Evolutionary conservation across 108 stramenopile species (phyloP), one percentile per base, ranked within the genome.

Genomic region (Fistulifera pelliculosa): DNA sequence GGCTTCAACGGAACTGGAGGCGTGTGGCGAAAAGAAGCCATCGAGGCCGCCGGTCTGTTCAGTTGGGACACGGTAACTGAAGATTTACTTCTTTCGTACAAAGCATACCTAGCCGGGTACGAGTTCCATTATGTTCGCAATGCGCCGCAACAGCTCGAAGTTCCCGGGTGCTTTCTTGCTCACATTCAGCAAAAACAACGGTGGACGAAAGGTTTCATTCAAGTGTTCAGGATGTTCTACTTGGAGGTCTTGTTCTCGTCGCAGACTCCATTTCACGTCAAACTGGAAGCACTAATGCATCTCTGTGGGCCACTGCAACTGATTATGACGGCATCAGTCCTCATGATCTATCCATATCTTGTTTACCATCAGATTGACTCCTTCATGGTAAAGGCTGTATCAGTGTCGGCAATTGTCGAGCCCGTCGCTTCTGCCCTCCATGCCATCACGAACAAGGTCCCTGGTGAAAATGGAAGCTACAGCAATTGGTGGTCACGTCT

Each of bases 1-100:
- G 56, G 65, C 16, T 66, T 66, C 48, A 58, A 59, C 38, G 65
- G 65, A 0, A 66, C 65, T 17, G 65, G 65, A 12, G 65, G 65
- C 0, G 28, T 66, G 0, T 66, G 65, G 65, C 21, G 58, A 14
- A 49, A 51, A 27, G 19, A 28, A 5, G 58, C 65, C 17, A 51
- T 66, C 41, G n/a, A 59, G 18, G 65, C 49, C 10, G 65, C 38
- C 3, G 65, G 65, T 27, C 45, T 52, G 11, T 58, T 26, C 27
- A 43, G 22, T 12, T 66, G 58, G 65, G 65, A 58, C 14, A 66
- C 65, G 19, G 47, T 66, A 13, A 59, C 58, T 3, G 65, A 66
- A 59, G 65, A 66, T 25, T 27, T 59, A 11, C 49, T 41, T 27
- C 25, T 60, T 25, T 59, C 58, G 5, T 60, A 60, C 44, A 13